Evolutionary conservation across 441 rosid genomes (phyloP).

Genomic region (Syzygium syzygioides): DNA sequence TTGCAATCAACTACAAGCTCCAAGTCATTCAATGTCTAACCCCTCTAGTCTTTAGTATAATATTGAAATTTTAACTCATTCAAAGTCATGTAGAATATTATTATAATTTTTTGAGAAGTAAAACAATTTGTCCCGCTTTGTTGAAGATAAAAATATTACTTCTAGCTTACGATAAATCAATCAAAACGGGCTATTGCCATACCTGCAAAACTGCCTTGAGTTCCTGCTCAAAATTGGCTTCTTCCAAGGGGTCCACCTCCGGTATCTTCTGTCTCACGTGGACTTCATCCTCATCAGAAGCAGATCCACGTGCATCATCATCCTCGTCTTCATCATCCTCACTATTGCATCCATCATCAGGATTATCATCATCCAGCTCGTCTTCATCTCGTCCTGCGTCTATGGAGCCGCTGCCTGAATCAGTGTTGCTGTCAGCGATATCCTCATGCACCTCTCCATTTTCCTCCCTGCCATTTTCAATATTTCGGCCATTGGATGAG

Average conservation of each 20-base stretch:
- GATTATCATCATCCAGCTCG: constrained; percentile 80
- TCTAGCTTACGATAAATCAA: background rate
- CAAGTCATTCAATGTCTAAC: background rate
- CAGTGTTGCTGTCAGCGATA: constrained; percentile 59
- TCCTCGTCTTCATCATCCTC: constrained; percentile 76
- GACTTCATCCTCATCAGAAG: constrained; percentile 88
- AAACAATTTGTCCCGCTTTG: background rate
- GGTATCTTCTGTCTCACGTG: constrained; percentile 81
- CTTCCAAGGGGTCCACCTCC: constrained; percentile 79
- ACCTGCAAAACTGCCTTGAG: constrained; percentile 85
- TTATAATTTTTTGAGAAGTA: background rate
- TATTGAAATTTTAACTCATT: background rate
- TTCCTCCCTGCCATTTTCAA: constrained; percentile 49
- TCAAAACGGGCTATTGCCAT: background rate
- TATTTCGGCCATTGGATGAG: constrained; percentile 46
- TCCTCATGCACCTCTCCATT: constrained; percentile 70
- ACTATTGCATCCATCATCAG: constrained; percentile 63
- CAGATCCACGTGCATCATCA: constrained; percentile 57
- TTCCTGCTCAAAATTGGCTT: constrained; percentile 80
- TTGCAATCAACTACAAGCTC: background rate
- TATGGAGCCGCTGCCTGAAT: constrained; percentile 80
- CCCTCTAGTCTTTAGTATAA: background rate
- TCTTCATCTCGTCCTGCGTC: constrained; percentile 68
- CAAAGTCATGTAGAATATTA: background rate
- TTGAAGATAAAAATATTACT: background rate